Base-by-base conservation (phyloP, 352 stramenopile genomes). In the Pythium dissimile region DNA sequence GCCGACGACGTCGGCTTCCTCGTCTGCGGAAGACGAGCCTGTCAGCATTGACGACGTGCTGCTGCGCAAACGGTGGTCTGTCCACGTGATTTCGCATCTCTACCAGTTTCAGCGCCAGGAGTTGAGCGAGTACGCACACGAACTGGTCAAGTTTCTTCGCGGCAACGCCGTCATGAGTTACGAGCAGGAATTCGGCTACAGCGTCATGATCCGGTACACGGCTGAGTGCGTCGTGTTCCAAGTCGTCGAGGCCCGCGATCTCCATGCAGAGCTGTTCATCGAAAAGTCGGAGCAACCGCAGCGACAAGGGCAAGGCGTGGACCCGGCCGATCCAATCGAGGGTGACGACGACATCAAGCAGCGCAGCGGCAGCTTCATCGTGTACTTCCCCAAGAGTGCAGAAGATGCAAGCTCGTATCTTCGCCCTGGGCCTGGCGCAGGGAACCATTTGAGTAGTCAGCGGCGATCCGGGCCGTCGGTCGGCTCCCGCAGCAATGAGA, bases 41-140 rank as follows among this genome's bases (percentile, higher is more conserved):
- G 15, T 28, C 6, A 50, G 37, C 21, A 43, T 66, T 16, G 53
- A 70, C 32, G 50, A 66, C 28, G 51, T 66, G 39, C 39, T 70
- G 24, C 37, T 70, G 8, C 41, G 61, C 27, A 56, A 62, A 35
- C 55, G 52, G 28, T 75, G 64, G 59, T 67, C 64, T 20, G 35
- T 75, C n/a, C 64, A 75, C 38, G 49, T 64, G 28, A 65, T 72
- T 35, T 75, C 67, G 18, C 52, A 65, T 18, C 32, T 75, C 9
- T 72, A 60, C 50, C 47, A 66, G 31, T 70, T 70, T 31, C 44
- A 66, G 38, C 53, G 52, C 3, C 41, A 46, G 10, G 56, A 70
- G 28, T 38, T 70, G 5, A 27, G 57, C 15, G 46, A 56, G 18
- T 70, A 70, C 34, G 62, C 59, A 2, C 44, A 62, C n/a, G 62